Base-by-base conservation (phyloP, 164 flowering plant species). In the Nelumbo lutea region DNA sequence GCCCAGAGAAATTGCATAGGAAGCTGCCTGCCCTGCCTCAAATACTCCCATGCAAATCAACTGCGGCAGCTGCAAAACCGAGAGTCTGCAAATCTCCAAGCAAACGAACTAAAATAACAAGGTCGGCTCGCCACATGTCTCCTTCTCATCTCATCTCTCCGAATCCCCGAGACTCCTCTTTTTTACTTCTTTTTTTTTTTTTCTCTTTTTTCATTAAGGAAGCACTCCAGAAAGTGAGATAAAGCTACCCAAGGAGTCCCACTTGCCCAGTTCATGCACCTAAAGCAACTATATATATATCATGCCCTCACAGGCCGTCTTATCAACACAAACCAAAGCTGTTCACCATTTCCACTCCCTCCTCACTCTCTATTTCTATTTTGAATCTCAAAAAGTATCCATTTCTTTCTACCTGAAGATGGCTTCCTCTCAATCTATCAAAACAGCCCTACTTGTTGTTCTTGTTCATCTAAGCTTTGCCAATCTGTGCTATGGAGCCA, bases 231-330 rank as follows among this genome's bases (percentile, higher is more conserved):
- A 46, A 62, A 58, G 44, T 72, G 65, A 43, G 41, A 8, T 64
- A 72, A 69, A 72, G 56, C 60, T 65, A 62, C 70, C 45, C 44
- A 55, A 15, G 7, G 27, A 43, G 42, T 9, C 61, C 59, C 38
- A 69, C 58, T 62, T 55, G 67, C 55, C 56, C 62, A 61, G 68
- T 75, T 64, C 81, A 79, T 75, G 78, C 38, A 78, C 65, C 71
- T 5, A 55, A 6, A 27, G 40, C 53, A 59, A 47, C 75, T 67
- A 74, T 61, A 68, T 72, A 78, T 66, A 78, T 42, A 6, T 48
- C 60, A 6, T 61, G 15, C 51, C 42, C 0, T 45, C 9, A 7
- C 64, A 27, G 13, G 0, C 47, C 41, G 10, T 42, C 59, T 6
- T 27, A 50, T 9, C 64, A 59, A 38, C 10, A 27, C 27, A 27